Evolutionary conservation across 306 rosid species (phyloP).

Genomic region (Medicago ruthenica): DNA sequence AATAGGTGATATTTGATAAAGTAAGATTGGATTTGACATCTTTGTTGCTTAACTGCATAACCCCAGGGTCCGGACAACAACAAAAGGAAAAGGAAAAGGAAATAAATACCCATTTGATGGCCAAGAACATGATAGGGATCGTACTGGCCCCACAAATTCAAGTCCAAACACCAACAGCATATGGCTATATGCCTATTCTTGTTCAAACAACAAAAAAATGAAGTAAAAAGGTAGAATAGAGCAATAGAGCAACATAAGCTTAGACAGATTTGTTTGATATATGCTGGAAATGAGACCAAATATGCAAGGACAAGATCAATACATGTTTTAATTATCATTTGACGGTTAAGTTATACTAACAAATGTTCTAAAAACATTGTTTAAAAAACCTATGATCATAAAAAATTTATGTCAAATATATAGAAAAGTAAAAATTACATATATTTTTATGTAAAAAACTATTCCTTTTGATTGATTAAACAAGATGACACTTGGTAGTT

Average conservation of each 20-base stretch:
- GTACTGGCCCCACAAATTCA: constrained; percentile 35
- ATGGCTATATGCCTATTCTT: background rate
- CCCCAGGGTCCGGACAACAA: constrained; percentile 9
- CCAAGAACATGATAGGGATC: constrained; percentile 5
- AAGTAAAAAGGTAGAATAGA: background rate
- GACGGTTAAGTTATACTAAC: too few species aligned
- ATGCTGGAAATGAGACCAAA: too few species aligned
- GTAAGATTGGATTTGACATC: background rate
- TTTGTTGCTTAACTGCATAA: constrained; percentile 13
- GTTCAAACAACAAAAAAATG: background rate
- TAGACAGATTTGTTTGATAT: background rate
- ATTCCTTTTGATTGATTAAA: too few species aligned
- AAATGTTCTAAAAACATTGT: too few species aligned
- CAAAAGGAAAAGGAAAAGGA: background rate
- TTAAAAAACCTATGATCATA: too few species aligned
- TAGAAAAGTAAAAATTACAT: too few species aligned
- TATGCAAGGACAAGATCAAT: too few species aligned
- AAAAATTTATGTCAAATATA: too few species aligned
- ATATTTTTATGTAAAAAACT: too few species aligned
- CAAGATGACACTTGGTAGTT: too few species aligned
- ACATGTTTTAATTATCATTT: too few species aligned
- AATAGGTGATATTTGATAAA: background rate
- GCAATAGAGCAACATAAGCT: background rate
- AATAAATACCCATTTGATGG: constrained; percentile 41
- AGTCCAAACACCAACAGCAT: constrained; percentile 12